phyloP scores from a whole-genome alignment of 108 stramenopile genomes.

The Cyclostephanos tholiformis region DNA sequence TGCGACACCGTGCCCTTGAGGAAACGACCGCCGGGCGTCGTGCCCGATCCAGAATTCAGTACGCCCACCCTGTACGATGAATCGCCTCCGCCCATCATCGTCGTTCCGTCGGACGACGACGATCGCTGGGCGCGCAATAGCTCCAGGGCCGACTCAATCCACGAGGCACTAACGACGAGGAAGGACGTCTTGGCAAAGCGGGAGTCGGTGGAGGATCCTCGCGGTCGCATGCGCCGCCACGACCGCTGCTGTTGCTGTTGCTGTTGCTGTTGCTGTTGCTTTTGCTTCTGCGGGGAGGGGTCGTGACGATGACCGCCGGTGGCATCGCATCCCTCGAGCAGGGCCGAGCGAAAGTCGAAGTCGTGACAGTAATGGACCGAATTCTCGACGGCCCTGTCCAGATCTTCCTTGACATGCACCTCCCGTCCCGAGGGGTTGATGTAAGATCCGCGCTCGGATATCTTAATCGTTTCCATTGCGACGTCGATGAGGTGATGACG shows the following conservation, averaged over 20 bases:
- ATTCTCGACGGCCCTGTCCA: constrained; percentile 41
- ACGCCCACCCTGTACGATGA: constrained; percentile 36
- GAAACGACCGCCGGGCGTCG: constrained; percentile 54
- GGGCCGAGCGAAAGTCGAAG: constrained; percentile 33
- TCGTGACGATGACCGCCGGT: too few relatives aligned
- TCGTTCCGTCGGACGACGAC: too few relatives aligned
- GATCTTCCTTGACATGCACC: constrained; percentile 27
- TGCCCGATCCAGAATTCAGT: constrained; percentile 52
- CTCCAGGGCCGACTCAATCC: constrained; percentile 47
- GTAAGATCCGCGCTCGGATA: constrained; percentile 42
- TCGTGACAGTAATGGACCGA: constrained; percentile 39
- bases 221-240: too few relatives aligned
- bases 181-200: constrained; percentile 39
- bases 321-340: constrained; percentile 10
- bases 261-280: too few relatives aligned
- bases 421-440: constrained; percentile 24
- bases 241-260: not conserved
- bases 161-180: constrained; percentile 43
- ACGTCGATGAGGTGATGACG: constrained; percentile 47
- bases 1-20: constrained; percentile 53
- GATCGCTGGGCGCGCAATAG: constrained; percentile 21
- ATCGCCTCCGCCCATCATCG: too few relatives aligned
- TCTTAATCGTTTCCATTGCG: constrained; percentile 46
- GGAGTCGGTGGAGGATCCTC: not conserved
- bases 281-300: too few relatives aligned